A percentile compares a stretch with the other conserved stretches of the same genome.
phyloP scores from a whole-genome alignment of 129 eudicot genomes.

The Centella asiatica region DNA sequence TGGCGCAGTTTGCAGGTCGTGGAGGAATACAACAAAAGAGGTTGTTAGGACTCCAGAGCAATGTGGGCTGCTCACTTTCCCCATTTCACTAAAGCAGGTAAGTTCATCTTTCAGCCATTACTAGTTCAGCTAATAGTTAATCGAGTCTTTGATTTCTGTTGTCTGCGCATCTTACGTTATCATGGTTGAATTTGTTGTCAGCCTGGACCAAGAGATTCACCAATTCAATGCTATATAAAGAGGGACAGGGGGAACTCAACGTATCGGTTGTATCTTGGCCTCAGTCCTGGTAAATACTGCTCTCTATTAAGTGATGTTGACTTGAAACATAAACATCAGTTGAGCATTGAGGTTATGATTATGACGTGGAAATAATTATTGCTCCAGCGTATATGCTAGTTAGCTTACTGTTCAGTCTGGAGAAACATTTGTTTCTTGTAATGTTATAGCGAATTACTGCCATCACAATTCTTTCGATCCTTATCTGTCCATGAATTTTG shows the following conservation, averaged over 20 bases:
- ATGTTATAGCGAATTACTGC: too few species aligned
- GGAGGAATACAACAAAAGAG: slow-evolving; percentile 52
- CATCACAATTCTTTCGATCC: too few species aligned
- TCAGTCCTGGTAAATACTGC: slow-evolving; percentile 41
- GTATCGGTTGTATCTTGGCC: slow-evolving; percentile 38
- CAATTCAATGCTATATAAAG: slow-evolving; percentile 21
- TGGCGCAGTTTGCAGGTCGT: slow-evolving; percentile 53
- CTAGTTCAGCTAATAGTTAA: neutral
- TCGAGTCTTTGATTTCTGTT: neutral
- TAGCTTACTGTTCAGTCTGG: too few species aligned
- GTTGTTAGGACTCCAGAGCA: slow-evolving; percentile 59
- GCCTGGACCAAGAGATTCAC: slow-evolving; percentile 12
- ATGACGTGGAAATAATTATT: neutral
- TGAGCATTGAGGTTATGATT: neutral
- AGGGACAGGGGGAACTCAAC: slow-evolving; percentile 55
- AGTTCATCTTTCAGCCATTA: neutral
- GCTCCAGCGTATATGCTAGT: too few species aligned
- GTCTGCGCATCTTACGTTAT: neutral
- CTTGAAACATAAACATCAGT: neutral
- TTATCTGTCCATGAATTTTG: too few species aligned
- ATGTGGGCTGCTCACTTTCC: slow-evolving; percentile 71
- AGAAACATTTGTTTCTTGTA: too few species aligned
- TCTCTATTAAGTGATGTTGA: neutral
- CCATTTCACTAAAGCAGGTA: slow-evolving; percentile 68
- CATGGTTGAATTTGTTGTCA: neutral